These are phyloP conservation scores for Trichomonas gallinae DNA, from an alignment of 208 protist species.

Conservation along the genomic window DNA sequence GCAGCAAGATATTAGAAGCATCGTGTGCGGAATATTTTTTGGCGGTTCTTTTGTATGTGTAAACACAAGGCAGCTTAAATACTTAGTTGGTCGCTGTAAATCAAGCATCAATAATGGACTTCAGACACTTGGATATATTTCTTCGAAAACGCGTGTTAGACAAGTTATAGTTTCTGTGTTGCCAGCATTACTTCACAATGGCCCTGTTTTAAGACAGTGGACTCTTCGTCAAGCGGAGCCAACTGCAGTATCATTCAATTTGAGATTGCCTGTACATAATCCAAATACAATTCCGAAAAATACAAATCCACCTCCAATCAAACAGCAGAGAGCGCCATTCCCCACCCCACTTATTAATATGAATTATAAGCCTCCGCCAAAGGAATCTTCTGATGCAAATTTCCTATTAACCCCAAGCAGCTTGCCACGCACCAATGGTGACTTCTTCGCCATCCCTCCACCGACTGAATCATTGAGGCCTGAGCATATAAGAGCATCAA, in stretches of 20 bases:
- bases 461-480: not conserved
- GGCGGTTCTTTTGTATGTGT: not conserved
- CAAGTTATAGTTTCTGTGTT: not conserved
- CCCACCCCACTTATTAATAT: not conserved
- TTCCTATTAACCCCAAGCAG: not conserved
- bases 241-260: not conserved
- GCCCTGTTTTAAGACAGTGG: not conserved
- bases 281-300: not conserved
- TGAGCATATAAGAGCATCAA: not conserved
- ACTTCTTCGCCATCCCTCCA: not conserved
- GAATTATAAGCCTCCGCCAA: not conserved
- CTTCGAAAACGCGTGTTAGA: not conserved
- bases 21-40: not conserved
- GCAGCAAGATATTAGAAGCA: not conserved
- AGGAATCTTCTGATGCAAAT: not conserved
- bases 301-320: not conserved
- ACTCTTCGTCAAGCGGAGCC: not conserved
- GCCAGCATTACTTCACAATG: not conserved
- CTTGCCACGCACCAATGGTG: not conserved
- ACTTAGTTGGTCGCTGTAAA: not conserved
- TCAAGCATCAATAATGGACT: not conserved
- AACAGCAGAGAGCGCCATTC: not conserved
- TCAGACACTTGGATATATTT: not conserved
- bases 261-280: not conserved
- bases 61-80: not conserved